Conservation (phyloP, 805 yeast genomes). For the Lachancea fermentati region DNA sequence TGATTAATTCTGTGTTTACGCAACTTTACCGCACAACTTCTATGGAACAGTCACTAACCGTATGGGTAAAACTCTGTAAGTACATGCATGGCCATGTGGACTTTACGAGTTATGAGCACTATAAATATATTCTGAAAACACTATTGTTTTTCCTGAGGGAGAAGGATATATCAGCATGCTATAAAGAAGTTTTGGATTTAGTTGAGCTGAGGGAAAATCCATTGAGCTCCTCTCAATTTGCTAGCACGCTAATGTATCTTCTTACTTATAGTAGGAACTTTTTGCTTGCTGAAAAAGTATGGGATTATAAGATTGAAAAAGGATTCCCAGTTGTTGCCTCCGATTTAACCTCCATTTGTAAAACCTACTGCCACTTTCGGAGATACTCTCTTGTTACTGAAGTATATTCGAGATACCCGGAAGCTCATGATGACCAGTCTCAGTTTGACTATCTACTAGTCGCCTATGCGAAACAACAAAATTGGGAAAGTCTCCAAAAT, state of each 20-base stretch:
- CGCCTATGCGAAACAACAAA: constrained; percentile 39
- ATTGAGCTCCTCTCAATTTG: constrained; percentile 23
- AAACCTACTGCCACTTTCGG: constrained; percentile 17
- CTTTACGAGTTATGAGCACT: constrained; percentile 17
- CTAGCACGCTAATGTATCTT: constrained; percentile 25
- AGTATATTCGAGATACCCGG: constrained; percentile 34
- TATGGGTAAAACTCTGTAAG: constrained; percentile 25
- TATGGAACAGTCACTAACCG: constrained; percentile 9
- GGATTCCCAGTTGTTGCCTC: constrained; percentile 14
- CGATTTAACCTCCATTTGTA: constrained; percentile 24
- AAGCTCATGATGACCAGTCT: constrained; percentile 38
- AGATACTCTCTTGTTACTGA: constrained; percentile 25
- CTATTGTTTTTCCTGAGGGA: constrained; percentile 17
- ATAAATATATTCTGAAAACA: constrained; percentile 16
- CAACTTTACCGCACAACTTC: constrained; percentile 5
- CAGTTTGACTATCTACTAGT: constrained; percentile 46
- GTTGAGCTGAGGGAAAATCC: constrained; percentile 14
- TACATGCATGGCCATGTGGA: constrained; percentile 26
- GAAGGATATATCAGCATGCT: constrained; percentile 1
- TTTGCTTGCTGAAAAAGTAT: constrained; percentile 20
- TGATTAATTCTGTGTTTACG: constrained; percentile 17
- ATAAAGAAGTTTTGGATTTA: neutral
- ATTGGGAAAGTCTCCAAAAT: constrained; percentile 51
- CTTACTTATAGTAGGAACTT: constrained; percentile 14
- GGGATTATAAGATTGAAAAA: constrained; percentile 30